phyloP scores from a whole-genome alignment of 176 grass and related monocot genomes.

The Ensete glaucum region DNA sequence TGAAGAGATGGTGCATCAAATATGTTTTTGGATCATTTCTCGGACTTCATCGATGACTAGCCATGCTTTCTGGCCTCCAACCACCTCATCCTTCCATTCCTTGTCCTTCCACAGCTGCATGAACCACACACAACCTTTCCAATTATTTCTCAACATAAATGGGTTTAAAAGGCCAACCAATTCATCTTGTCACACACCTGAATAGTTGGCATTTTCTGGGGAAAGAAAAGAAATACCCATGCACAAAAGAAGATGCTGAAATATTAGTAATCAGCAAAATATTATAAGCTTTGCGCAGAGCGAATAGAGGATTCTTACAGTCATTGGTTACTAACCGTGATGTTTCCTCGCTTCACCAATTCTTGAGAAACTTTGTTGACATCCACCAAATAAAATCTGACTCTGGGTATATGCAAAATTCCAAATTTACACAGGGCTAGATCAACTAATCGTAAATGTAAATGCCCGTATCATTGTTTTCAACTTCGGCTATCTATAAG shows the following conservation, averaged over 20 bases:
- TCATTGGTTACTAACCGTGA: conserved; percentile 55
- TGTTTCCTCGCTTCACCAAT: conserved; percentile 78
- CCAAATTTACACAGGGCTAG: neutral
- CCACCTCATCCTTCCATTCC: conserved; percentile 67
- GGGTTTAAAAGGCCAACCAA: neutral
- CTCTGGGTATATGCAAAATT: conserved; percentile 27
- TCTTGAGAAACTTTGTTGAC: conserved; percentile 78
- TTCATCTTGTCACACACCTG: conserved; percentile 53
- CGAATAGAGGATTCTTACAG: too few species aligned
- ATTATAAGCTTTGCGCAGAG: too few species aligned
- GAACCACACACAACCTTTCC: neutral
- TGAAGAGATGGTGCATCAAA: conserved; percentile 25
- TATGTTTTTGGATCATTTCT: conserved; percentile 74
- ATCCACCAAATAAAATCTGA: conserved; percentile 72
- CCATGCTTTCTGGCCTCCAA: conserved; percentile 89
- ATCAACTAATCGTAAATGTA: neutral
- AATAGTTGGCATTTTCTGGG: conserved; percentile 97
- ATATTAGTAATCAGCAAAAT: too few species aligned
- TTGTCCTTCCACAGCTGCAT: conserved; percentile 86
- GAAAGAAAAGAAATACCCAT: neutral
- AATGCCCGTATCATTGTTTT: too few species aligned
- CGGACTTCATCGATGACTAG: conserved; percentile 86
- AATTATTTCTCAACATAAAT: neutral
- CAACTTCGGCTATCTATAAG: too few species aligned
- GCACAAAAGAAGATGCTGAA: too few species aligned